These are phyloP conservation scores for Amanita muscaria DNA, from an alignment of 768 basidiomycete species.

Conservation along the genomic window DNA sequence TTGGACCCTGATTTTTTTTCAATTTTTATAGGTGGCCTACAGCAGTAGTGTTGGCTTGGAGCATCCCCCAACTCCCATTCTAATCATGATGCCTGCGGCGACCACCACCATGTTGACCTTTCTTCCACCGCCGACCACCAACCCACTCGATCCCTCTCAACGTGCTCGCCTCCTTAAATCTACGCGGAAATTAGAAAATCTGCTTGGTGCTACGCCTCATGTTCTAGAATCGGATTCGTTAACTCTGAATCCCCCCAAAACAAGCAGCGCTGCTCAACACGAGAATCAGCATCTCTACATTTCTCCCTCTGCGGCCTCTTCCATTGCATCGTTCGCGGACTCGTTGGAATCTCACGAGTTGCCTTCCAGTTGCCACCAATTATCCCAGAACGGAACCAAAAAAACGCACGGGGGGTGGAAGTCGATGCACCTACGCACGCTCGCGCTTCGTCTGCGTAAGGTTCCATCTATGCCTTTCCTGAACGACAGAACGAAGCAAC, in stretches of 20 bases:
- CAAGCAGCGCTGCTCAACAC: background rate
- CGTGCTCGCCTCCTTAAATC: conserved; percentile 50
- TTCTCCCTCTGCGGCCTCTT: background rate
- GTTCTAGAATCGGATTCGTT: conserved; percentile 21
- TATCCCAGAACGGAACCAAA: background rate
- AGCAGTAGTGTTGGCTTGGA: too few species aligned
- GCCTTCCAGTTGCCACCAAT: background rate
- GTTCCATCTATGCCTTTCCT: background rate
- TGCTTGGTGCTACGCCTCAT: conserved; percentile 39
- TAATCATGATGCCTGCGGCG: too few species aligned
- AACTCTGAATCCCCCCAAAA: background rate
- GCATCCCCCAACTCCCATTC: too few species aligned
- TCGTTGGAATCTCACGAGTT: background rate
- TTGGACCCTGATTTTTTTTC: too few species aligned
- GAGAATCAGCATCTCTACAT: conserved; percentile 1
- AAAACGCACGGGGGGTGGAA: background rate
- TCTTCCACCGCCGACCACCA: conserved; percentile 41
- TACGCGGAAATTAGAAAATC: conserved; percentile 44
- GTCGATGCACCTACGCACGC: background rate
- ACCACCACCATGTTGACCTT: conserved; percentile 4
- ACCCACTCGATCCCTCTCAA: too few species aligned
- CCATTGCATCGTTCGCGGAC: background rate
- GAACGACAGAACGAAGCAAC: background rate
- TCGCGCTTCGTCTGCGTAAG: background rate
- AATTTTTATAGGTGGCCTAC: too few species aligned